These are phyloP conservation scores for Smallanthus sonchifolius DNA, from an alignment of 129 eudicot genomes.

Conservation along the genomic window DNA sequence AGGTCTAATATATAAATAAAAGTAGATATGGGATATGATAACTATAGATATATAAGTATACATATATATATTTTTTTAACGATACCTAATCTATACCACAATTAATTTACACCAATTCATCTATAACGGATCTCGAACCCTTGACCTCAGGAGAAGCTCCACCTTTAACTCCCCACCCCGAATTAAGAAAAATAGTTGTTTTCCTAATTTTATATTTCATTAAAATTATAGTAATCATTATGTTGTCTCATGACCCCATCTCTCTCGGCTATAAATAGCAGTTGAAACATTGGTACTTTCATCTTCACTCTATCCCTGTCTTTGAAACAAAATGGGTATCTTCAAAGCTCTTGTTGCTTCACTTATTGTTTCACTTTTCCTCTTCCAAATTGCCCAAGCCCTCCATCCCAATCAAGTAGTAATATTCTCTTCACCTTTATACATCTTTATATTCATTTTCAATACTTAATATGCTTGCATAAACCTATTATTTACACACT, in stretches of 20 bases:
- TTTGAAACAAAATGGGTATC: conserved; percentile 31
- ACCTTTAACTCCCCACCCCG: too few relatives aligned
- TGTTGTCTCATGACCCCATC: background rate
- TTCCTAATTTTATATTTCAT: background rate
- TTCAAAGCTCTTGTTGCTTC: conserved; percentile 38
- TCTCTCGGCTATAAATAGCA: conserved; percentile 8
- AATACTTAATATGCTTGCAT: background rate
- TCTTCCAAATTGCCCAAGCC: conserved; percentile 38
- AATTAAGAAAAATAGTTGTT: too few relatives aligned
- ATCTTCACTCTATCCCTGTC: background rate
- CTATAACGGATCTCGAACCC: too few relatives aligned
- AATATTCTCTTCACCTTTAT: background rate
- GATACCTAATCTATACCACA: too few relatives aligned
- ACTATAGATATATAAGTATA: too few relatives aligned
- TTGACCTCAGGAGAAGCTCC: too few relatives aligned
- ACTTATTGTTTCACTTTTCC: conserved; percentile 37
- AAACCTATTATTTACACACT: too few relatives aligned
- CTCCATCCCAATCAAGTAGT: conserved; percentile 38
- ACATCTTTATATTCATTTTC: too few relatives aligned
- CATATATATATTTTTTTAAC: too few relatives aligned
- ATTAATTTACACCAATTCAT: too few relatives aligned
- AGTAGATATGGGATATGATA: too few relatives aligned
- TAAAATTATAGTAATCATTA: background rate
- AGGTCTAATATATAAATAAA: too few relatives aligned
- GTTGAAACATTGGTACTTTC: conserved; percentile 14